Percentiles rank a stretch among this genome's conserved stretches.
Evolutionary conservation across 1,284 basidiomycete species (phyloP).

Genomic region (Ganoderma leucocontextum): DNA sequence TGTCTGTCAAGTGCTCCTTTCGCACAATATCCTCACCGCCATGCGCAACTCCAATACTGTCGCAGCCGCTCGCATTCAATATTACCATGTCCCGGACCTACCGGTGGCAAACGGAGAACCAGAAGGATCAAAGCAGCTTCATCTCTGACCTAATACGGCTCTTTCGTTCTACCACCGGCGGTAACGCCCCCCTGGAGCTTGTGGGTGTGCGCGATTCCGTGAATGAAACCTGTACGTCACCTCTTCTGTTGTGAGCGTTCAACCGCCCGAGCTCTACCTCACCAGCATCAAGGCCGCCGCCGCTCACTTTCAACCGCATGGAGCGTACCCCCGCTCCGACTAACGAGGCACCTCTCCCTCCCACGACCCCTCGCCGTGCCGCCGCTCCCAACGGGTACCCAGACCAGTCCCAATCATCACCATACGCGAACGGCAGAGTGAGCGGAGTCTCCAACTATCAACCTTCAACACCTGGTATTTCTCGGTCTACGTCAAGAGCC

Average conservation of each 20-base stretch:
- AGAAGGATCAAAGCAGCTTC: constrained; percentile 77
- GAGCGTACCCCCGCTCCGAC: constrained; percentile 44
- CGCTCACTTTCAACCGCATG: constrained; percentile 36
- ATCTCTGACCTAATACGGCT: constrained; percentile 73
- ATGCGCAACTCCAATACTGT: not conserved
- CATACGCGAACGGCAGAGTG: constrained; percentile 28
- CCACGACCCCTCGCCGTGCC: constrained; percentile 37
- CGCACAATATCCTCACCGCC: not conserved
- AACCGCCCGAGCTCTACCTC: constrained; percentile 30
- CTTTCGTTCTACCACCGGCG: constrained; percentile 69
- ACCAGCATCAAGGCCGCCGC: constrained; percentile 42
- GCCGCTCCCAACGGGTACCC: constrained; percentile 33
- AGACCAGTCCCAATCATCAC: constrained; percentile 17
- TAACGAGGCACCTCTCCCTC: constrained; percentile 38
- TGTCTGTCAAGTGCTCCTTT: not conserved
- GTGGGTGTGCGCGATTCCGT: constrained; percentile 59
- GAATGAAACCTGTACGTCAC: constrained; percentile 47
- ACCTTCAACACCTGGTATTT: constrained; percentile 23
- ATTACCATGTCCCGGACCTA: constrained; percentile 88
- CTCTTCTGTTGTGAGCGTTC: constrained; percentile 20
- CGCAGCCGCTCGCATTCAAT: constrained; percentile 63
- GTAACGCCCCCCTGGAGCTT: constrained; percentile 56
- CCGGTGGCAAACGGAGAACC: constrained; percentile 84
- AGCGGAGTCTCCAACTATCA: constrained; percentile 32
- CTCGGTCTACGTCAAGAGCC: constrained; percentile 33